Percentiles rank a stretch among this genome's conserved stretches.
Evolutionary conservation across 208 protist species (phyloP).

Genomic region (Trypanosoma boissoni): DNA sequence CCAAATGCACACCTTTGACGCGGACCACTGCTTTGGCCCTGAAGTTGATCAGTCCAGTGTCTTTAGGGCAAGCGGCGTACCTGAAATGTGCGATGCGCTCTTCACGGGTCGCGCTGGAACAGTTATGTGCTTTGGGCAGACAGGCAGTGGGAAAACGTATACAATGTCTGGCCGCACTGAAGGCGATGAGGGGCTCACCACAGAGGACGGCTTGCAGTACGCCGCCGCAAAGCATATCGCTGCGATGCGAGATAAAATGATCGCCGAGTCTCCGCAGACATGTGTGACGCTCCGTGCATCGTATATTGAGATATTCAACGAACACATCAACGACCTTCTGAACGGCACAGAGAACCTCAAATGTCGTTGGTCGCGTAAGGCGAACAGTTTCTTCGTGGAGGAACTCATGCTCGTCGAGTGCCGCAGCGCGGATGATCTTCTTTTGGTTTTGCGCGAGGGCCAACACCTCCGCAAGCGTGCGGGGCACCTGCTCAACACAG

Average conservation of each 20-base stretch:
- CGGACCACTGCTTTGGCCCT: slow-evolving; percentile 64
- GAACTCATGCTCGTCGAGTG: slow-evolving; percentile 82
- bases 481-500: slow-evolving; percentile 76
- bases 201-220: slow-evolving; percentile 75
- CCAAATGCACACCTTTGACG: slow-evolving; percentile 39
- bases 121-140: slow-evolving; percentile 89
- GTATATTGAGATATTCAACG: slow-evolving; percentile 89
- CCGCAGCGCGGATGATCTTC: slow-evolving; percentile 57
- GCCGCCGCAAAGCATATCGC: slow-evolving; percentile 56
- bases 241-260: slow-evolving; percentile 22
- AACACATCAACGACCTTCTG: slow-evolving; percentile 84
- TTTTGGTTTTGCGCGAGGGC: slow-evolving; percentile 81
- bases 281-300: slow-evolving; percentile 40
- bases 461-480: slow-evolving; percentile 70
- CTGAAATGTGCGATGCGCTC: slow-evolving; percentile 61
- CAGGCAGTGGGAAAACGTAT: slow-evolving; percentile 88
- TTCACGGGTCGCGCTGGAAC: slow-evolving; percentile 74
- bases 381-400: slow-evolving; percentile 83
- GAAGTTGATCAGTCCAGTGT: slow-evolving; percentile 46
- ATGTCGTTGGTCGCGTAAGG: slow-evolving; percentile 71
- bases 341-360: slow-evolving; percentile 44
- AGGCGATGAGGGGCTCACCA: slow-evolving; percentile 18
- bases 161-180: slow-evolving; percentile 74
- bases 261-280: slow-evolving; percentile 5
- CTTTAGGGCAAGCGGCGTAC: slow-evolving; percentile 47